phyloP scores from a whole-genome alignment of 2,329 filamentous ascomycete species.

The Scedosporium boydii region DNA sequence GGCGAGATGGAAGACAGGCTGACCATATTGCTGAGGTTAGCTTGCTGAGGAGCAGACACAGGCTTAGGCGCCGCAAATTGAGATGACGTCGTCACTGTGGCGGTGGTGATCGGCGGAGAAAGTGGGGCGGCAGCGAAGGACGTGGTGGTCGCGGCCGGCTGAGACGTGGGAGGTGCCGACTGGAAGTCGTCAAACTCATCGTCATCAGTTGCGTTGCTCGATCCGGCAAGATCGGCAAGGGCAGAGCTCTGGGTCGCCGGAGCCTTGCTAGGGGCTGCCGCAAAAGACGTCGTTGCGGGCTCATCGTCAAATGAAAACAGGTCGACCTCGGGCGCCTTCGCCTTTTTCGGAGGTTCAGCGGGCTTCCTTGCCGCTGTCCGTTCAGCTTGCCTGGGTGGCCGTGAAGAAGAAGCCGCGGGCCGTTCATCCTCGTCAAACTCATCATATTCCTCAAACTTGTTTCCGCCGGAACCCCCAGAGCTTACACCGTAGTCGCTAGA shows the following conservation, averaged over 20 bases:
- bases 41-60: conserved; percentile 71
- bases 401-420: conserved; percentile 23
- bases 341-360: conserved; percentile 60
- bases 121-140: conserved; percentile 36
- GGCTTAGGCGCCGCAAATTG: conserved; percentile 79
- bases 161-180: conserved; percentile 59
- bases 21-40: conserved; percentile 70
- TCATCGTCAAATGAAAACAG: conserved; percentile 85
- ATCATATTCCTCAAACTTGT: conserved; percentile 93
- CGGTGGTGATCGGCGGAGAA: conserved; percentile 37
- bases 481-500: conserved; percentile 61
- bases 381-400: conserved; percentile 20
- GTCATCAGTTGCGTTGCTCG: conserved; percentile 48
- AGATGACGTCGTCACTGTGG: conserved; percentile 44
- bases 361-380: conserved; percentile 26
- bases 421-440: conserved; percentile 74
- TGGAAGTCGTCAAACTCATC: conserved; percentile 98
- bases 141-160: conserved; percentile 7
- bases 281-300: conserved; percentile 32
- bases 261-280: conserved; percentile 27
- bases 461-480: conserved; percentile 37
- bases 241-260: conserved; percentile 24
- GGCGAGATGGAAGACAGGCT: conserved; percentile 75
- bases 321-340: conserved; percentile 79
- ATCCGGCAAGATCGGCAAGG: conserved; percentile 32